phyloP scores from a whole-genome alignment of 2,329 filamentous ascomycete genomes.

The Pseudocercospora fuligena region DNA sequence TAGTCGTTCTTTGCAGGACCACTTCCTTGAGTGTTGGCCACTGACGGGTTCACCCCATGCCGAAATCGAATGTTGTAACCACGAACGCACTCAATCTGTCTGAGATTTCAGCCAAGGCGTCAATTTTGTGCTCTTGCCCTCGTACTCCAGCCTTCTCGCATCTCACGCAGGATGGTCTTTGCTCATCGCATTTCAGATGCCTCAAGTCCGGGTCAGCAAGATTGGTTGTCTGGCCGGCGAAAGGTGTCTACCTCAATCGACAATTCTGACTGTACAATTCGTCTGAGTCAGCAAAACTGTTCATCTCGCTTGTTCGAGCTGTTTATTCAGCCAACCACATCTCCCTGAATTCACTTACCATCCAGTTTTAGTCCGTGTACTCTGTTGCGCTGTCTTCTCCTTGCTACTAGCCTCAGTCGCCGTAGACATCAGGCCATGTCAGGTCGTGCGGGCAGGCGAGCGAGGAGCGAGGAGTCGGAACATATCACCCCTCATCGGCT shows the following conservation, averaged over 20 bases:
- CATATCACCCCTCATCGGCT: background rate
- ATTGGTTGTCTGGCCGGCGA: background rate
- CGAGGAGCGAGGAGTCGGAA: background rate
- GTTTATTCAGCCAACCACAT: background rate
- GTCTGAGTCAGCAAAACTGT: conserved; percentile 2
- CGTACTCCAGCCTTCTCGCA: conserved; percentile 35
- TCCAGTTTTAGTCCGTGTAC: conserved; percentile 33
- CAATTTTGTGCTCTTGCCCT: background rate
- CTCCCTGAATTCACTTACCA: conserved; percentile 28
- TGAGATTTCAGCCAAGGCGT: background rate
- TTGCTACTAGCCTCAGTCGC: background rate
- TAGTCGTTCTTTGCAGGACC: conserved; percentile 38
- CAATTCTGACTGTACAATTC: conserved; percentile 32
- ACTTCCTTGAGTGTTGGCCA: conserved; percentile 33
- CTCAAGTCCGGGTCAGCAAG: conserved; percentile 27
- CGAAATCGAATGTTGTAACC: conserved; percentile 41
- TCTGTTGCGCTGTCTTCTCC: conserved; percentile 11
- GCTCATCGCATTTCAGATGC: conserved; percentile 41
- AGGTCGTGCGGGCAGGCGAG: background rate
- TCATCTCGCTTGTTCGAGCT: background rate
- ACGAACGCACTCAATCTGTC: conserved; percentile 36
- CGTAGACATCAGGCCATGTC: conserved; percentile 14
- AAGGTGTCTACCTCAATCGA: background rate
- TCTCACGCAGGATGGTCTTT: conserved; percentile 35
- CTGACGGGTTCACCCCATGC: conserved; percentile 39